Evolutionary conservation across 768 basidiomycete species (phyloP).

Genomic region (Psilocybe sp.): DNA sequence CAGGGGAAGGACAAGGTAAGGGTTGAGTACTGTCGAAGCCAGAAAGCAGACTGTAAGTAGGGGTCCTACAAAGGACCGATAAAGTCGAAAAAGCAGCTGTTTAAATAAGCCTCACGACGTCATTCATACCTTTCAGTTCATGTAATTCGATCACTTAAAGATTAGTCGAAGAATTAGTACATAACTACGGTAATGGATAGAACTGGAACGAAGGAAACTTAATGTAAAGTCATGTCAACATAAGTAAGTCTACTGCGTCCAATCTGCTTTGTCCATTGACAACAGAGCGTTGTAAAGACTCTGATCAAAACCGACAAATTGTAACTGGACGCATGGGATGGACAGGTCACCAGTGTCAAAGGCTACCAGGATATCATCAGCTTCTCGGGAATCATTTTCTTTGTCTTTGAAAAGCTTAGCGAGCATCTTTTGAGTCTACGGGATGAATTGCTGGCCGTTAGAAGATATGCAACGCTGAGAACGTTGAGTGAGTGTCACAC

Average conservation of each 20-base stretch:
- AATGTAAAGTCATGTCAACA: background rate
- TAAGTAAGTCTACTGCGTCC: background rate
- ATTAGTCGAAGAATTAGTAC: too few relatives aligned
- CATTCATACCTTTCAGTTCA: too few relatives aligned
- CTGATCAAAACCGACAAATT: slow-evolving; percentile 43
- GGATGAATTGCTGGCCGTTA: slow-evolving; percentile 1
- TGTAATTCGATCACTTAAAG: too few relatives aligned
- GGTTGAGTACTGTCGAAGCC: too few relatives aligned
- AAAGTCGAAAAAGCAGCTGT: too few relatives aligned
- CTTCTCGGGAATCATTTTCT: slow-evolving; percentile 28
- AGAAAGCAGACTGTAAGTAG: too few relatives aligned
- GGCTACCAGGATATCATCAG: slow-evolving; percentile 33
- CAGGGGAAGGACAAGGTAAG: too few relatives aligned
- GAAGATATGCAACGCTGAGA: background rate
- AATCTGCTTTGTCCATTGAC: slow-evolving; percentile 5
- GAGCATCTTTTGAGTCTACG: slow-evolving; percentile 33
- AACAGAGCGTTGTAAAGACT: slow-evolving; percentile 32
- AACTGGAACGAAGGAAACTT: background rate
- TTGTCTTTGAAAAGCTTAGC: slow-evolving; percentile 37
- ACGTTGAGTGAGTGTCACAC: slow-evolving; percentile 23
- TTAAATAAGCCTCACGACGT: too few relatives aligned
- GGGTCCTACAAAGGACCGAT: too few relatives aligned
- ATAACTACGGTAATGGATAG: too few relatives aligned
- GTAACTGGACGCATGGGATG: slow-evolving; percentile 48
- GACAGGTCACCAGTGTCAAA: slow-evolving; percentile 41